Percentiles rank a stretch among this genome's conserved stretches.
Conservation (phyloP, 2,329 filamentous ascomycete species). For the Scedosporium aurantiacum region DNA sequence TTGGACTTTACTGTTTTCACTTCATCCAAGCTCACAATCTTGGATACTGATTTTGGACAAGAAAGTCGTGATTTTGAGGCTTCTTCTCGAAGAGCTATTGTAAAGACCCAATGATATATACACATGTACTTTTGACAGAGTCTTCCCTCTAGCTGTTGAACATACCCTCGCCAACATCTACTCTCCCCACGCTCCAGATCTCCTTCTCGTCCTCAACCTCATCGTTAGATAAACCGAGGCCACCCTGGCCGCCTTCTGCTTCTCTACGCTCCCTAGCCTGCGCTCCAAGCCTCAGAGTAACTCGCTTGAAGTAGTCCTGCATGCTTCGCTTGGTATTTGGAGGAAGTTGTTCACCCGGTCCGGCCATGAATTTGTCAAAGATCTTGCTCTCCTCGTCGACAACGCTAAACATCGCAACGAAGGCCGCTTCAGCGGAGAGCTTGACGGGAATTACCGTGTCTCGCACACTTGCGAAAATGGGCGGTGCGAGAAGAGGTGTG, state of each 20-base stretch:
- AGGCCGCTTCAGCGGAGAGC: slow-evolving; percentile 85
- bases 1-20: too few species aligned
- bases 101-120: background rate
- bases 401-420: slow-evolving; percentile 81
- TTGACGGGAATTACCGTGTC: slow-evolving; percentile 93
- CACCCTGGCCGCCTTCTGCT: slow-evolving; percentile 80
- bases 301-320: slow-evolving; percentile 93
- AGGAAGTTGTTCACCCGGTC: slow-evolving; percentile 49
- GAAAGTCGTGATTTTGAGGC: background rate
- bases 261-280: slow-evolving; percentile 84
- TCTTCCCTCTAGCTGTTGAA: slow-evolving; percentile 6
- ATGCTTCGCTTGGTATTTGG: slow-evolving; percentile 76
- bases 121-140: background rate
- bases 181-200: slow-evolving; percentile 87
- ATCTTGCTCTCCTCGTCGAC: slow-evolving; percentile 76
- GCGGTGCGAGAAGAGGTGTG: slow-evolving; percentile 64
- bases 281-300: slow-evolving; percentile 70
- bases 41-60: background rate
- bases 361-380: slow-evolving; percentile 82
- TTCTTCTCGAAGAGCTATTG: background rate
- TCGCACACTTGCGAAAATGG: slow-evolving; percentile 81
- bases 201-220: slow-evolving; percentile 91
- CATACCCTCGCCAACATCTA: slow-evolving; percentile 48
- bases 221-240: slow-evolving; percentile 76
- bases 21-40: too few species aligned